phyloP scores from a whole-genome alignment of 768 basidiomycete species.

The Termitomyces sp. region DNA sequence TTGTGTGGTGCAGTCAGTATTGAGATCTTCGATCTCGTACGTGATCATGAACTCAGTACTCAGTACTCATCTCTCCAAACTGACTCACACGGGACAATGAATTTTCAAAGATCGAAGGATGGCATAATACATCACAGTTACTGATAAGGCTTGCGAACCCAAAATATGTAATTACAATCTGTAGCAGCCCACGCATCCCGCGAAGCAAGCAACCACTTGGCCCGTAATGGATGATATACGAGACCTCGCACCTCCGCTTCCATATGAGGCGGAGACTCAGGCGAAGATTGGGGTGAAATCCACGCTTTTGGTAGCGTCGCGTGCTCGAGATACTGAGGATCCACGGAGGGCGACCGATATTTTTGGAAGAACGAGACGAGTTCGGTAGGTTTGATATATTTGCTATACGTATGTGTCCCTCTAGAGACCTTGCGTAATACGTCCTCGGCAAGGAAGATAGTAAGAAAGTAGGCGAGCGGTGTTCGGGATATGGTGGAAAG shows the following conservation, averaged over 20 bases:
- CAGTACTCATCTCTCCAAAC: background rate
- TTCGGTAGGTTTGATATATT: constrained; percentile 86
- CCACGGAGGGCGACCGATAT: constrained; percentile 33
- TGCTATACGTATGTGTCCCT: constrained; percentile 90
- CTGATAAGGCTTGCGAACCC: constrained; percentile 67
- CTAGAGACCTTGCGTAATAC: constrained; percentile 73
- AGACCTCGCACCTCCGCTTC: constrained; percentile 82
- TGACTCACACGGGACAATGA: background rate
- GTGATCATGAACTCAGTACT: no score
- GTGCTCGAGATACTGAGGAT: constrained; percentile 7
- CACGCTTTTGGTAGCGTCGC: constrained; percentile 37
- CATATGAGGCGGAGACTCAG: constrained; percentile 49
- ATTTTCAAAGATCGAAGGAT: background rate
- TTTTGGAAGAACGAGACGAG: constrained; percentile 77
- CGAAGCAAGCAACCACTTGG: constrained; percentile 68
- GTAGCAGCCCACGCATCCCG: constrained; percentile 51
- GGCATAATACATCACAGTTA: background rate
- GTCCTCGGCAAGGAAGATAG: constrained; percentile 72
- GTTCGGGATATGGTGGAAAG: constrained; percentile 91
- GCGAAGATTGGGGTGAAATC: constrained; percentile 50
- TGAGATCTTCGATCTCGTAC: background rate
- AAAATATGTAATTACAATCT: constrained; percentile 80
- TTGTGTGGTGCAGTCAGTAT: background rate
- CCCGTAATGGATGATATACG: constrained; percentile 68
- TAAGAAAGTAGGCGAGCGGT: constrained; percentile 46